Base-by-base conservation (phyloP, 768 basidiomycete species). In the Boletus reticulatus region DNA sequence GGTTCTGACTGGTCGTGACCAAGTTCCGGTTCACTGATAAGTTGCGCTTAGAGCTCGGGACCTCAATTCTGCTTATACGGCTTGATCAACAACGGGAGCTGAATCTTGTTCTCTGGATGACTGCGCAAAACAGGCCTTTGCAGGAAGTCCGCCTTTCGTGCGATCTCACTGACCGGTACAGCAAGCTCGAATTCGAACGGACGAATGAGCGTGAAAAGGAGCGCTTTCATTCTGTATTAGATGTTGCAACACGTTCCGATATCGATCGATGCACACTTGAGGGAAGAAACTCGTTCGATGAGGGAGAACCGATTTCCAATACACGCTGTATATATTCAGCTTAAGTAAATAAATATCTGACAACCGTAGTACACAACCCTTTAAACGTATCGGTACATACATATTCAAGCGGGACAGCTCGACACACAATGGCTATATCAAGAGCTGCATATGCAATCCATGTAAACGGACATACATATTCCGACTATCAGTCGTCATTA, bases 301-400 rank as follows among this genome's bases (percentile, higher is more conserved):
- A 87, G 66, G 24, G 87, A 76, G 63, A 88, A 87, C 11, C 82
- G 78, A 64, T 83, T 88, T 1, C 85, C 85, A 38, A 88, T 88
- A 60, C 87, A 89, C 8, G 84, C 78, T 31, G n/a, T n/a, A n/a
- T n/a, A n/a, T n/a, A n/a, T n/a, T n/a, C n/a, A n/a, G n/a, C n/a
- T n/a, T n/a, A n/a, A n/a, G n/a, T n/a, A n/a, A n/a, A n/a, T n/a
- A n/a, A n/a, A n/a, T n/a, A n/a, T n/a, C n/a, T n/a, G n/a, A n/a
- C n/a, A n/a, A n/a, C n/a, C n/a, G n/a, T n/a, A n/a, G n/a, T n/a
- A n/a, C n/a, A n/a, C n/a, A n/a, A n/a, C n/a, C n/a, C n/a, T n/a
- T n/a, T n/a, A n/a, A n/a, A n/a, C n/a, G n/a, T n/a, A n/a, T n/a
- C n/a, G n/a, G n/a, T n/a, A n/a, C n/a, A n/a, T n/a, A n/a, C n/a